Evolutionary conservation across 306 rosid species (phyloP).

Genomic region (Cucurbita ficifolia): DNA sequence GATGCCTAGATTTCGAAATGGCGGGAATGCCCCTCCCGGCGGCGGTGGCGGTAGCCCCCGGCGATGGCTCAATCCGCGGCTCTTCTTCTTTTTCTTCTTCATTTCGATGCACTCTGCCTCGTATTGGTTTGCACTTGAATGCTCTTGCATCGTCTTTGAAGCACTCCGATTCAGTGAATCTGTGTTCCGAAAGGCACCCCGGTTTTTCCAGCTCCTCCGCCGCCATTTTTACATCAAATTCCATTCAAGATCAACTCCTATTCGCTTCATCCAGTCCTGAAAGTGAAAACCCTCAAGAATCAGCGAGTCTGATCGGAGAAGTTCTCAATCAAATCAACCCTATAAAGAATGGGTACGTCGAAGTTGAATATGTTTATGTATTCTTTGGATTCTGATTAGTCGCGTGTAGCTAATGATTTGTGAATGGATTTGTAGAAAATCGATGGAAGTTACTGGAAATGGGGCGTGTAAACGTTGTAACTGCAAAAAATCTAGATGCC

Average conservation of each 20-base stretch:
- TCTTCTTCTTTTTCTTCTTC: conserved; percentile 24
- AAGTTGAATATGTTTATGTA: neutral
- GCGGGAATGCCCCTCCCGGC: conserved; percentile 23
- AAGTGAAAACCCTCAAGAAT: conserved; percentile 36
- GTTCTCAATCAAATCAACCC: conserved; percentile 53
- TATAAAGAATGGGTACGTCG: conserved; percentile 51
- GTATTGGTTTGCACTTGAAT: conserved; percentile 70
- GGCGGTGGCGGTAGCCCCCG: conserved; percentile 20
- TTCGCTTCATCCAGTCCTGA: conserved; percentile 27
- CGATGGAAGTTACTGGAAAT: conserved; percentile 28
- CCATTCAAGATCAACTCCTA: conserved; percentile 26
- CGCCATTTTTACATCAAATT: conserved; percentile 16
- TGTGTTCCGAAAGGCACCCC: conserved; percentile 27
- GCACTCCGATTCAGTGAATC: conserved; percentile 20
- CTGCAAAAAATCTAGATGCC: conserved; percentile 83
- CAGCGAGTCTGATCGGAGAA: conserved; percentile 26
- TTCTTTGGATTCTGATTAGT: conserved; percentile 8
- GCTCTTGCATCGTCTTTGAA: conserved; percentile 42
- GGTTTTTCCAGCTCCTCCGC: conserved; percentile 26
- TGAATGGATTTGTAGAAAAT: conserved; percentile 43
- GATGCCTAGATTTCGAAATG: conserved; percentile 78
- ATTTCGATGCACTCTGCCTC: conserved; percentile 39
- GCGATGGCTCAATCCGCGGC: conserved; percentile 21
- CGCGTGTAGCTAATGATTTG: neutral
- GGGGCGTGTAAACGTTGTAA: conserved; percentile 76